A percentile compares a stretch with the other conserved stretches of the same genome.
Conservation (phyloP, 2,329 filamentous ascomycete species). For the Bipolaris victoriae region DNA sequence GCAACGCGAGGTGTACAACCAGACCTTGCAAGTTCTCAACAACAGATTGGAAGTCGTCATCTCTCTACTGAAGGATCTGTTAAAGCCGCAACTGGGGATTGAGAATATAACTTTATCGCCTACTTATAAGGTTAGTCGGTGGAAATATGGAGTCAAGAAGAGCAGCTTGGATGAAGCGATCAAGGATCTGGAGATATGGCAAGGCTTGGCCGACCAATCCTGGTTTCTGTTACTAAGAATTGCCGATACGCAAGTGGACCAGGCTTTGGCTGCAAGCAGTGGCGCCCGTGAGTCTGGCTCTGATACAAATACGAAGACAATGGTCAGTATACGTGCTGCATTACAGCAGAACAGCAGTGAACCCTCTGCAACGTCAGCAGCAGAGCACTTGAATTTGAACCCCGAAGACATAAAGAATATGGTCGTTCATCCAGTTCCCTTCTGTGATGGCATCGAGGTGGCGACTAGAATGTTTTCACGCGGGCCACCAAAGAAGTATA, state of each 20-base stretch:
- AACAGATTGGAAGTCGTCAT: background rate
- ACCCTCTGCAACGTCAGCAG: background rate
- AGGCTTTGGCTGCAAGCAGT: background rate
- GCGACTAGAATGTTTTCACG: background rate
- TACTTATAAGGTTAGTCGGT: background rate
- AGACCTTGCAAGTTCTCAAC: background rate
- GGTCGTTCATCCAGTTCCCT: background rate
- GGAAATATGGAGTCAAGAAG: background rate
- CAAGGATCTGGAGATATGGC: conserved; percentile 15
- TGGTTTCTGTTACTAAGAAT: conserved; percentile 23
- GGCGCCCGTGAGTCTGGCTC: background rate
- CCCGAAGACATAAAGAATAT: background rate
- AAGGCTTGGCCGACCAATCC: conserved; percentile 19
- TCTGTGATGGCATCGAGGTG: background rate
- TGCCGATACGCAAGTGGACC: conserved; percentile 8
- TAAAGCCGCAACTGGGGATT: background rate
- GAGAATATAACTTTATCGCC: background rate
- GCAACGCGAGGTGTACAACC: background rate
- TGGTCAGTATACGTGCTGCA: background rate
- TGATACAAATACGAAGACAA: background rate
- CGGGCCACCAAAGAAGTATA: background rate
- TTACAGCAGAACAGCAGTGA: background rate
- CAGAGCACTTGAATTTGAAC: background rate
- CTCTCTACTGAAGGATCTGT: background rate
- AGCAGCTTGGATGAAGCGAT: background rate